Evolutionary conservation across 768 basidiomycete species (phyloP).

Genomic region (Lactarius quietus): DNA sequence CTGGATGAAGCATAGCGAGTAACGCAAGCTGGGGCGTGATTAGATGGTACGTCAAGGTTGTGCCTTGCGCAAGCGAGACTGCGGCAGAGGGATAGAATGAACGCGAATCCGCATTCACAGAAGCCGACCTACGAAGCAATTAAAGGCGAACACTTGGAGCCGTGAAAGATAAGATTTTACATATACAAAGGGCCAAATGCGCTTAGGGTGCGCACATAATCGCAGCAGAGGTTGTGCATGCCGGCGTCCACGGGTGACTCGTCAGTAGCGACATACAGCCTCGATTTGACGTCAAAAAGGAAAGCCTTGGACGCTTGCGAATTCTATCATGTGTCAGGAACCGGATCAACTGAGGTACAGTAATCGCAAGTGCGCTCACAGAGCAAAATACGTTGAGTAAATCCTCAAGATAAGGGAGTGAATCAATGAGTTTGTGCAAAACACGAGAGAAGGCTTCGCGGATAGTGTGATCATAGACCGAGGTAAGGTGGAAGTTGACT

Average conservation of each 20-base stretch:
- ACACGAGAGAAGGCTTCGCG: slow-evolving; percentile 91
- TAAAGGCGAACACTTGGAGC: slow-evolving; percentile 4
- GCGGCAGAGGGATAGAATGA: slow-evolving; percentile 69
- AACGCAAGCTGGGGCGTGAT: slow-evolving; percentile 70
- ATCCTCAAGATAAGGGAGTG: slow-evolving; percentile 82
- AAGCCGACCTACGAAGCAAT: slow-evolving; percentile 14
- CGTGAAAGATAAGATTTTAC: slow-evolving; percentile 39
- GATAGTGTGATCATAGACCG: slow-evolving; percentile 88
- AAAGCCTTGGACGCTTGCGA: slow-evolving; percentile 93
- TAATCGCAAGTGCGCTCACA: slow-evolving; percentile 41
- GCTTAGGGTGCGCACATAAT: slow-evolving; percentile 84
- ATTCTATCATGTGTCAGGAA: slow-evolving; percentile 47
- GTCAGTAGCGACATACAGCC: slow-evolving; percentile 92
- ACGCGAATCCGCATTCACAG: slow-evolving; percentile 32
- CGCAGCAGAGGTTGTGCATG: slow-evolving; percentile 85
- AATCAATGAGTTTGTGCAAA: slow-evolving; percentile 81
- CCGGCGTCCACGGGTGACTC: slow-evolving; percentile 86
- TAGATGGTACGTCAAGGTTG: slow-evolving; percentile 81
- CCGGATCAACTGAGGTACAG: too few relatives aligned
- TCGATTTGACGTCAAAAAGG: slow-evolving; percentile 80
- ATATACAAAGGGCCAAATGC: slow-evolving; percentile 84
- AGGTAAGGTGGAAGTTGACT: slow-evolving; percentile 87
- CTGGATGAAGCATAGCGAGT: slow-evolving; percentile 68
- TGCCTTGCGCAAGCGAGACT: slow-evolving; percentile 57
- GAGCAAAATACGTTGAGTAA: slow-evolving; percentile 83